phyloP scores from a whole-genome alignment of 306 rosid genomes.

The Ceratonia siliqua region DNA sequence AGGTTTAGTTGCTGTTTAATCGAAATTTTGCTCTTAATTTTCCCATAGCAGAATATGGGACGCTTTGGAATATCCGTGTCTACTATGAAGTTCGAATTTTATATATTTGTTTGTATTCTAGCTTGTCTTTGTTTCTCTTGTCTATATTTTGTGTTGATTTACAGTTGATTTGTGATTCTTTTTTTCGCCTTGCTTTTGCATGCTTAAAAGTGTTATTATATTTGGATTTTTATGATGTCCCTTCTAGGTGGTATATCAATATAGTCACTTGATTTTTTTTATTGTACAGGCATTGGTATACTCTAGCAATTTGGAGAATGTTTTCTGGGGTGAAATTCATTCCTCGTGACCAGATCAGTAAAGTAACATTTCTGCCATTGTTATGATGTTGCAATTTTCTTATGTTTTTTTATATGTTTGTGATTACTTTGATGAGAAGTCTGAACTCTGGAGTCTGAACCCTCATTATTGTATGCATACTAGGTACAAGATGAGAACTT shows the following conservation, averaged over 20 bases:
- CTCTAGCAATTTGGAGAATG: slow-evolving; percentile 34
- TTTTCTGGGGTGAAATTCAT: slow-evolving; percentile 50
- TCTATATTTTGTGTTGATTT: not conserved
- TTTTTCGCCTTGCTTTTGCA: not conserved
- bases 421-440: not conserved
- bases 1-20: not conserved
- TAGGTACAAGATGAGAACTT: slow-evolving; percentile 43
- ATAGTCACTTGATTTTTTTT: not conserved
- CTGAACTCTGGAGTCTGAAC: not conserved
- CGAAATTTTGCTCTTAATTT: not conserved
- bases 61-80: not conserved
- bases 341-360: slow-evolving; percentile 48
- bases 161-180: not conserved
- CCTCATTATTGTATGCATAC: not conserved
- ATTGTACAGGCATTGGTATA: slow-evolving; percentile 16
- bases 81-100: not conserved
- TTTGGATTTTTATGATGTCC: not conserved
- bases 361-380: not conserved
- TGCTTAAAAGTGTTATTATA: not conserved
- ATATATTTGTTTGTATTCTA: not conserved
- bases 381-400: not conserved
- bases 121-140: not conserved
- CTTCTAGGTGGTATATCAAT: not conserved
- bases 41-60: not conserved
- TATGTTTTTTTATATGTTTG: not conserved